Evolutionary conservation across 2,329 filamentous ascomycete species (phyloP).

Genomic region (Cladorrhinum sp.): DNA sequence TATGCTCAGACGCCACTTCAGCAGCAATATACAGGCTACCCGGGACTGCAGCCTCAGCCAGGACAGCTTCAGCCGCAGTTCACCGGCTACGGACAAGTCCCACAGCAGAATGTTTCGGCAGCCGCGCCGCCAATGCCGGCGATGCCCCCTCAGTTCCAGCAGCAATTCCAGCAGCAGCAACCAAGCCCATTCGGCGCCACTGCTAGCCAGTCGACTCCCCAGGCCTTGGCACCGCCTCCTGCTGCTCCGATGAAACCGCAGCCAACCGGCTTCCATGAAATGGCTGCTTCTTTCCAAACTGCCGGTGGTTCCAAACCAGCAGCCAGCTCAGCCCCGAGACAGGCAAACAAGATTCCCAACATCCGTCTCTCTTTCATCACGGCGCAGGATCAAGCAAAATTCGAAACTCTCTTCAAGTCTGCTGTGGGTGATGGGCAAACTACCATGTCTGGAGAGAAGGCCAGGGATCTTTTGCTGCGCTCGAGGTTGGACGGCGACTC

Average conservation of each 20-base stretch:
- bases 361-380: constrained; percentile 96
- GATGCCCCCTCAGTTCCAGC: constrained; percentile 59
- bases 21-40: constrained; percentile 62
- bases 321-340: constrained; percentile 48
- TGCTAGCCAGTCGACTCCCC: constrained; percentile 46
- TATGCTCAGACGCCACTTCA: constrained; percentile 55
- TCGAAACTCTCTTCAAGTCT: constrained; percentile 96
- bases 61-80: constrained; percentile 62
- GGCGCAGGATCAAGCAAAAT: constrained; percentile 89
- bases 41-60: constrained; percentile 39
- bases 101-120: constrained; percentile 61
- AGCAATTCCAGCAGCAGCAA: constrained; percentile 57
- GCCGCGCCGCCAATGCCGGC: constrained; percentile 58
- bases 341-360: constrained; percentile 78
- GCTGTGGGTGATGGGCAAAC: constrained; percentile 80
- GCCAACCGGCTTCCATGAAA: constrained; percentile 62
- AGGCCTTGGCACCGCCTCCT: constrained; percentile 42
- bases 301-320: constrained; percentile 44
- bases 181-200: constrained; percentile 54
- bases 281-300: constrained; percentile 64
- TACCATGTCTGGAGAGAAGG: constrained; percentile 89
- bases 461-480: constrained; percentile 80
- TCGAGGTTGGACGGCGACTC: constrained; percentile 85
- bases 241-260: constrained; percentile 63
- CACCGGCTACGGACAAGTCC: constrained; percentile 57